Evolutionary conservation across 805 yeast species (phyloP).

Genomic region (Candida dajiaensis): DNA sequence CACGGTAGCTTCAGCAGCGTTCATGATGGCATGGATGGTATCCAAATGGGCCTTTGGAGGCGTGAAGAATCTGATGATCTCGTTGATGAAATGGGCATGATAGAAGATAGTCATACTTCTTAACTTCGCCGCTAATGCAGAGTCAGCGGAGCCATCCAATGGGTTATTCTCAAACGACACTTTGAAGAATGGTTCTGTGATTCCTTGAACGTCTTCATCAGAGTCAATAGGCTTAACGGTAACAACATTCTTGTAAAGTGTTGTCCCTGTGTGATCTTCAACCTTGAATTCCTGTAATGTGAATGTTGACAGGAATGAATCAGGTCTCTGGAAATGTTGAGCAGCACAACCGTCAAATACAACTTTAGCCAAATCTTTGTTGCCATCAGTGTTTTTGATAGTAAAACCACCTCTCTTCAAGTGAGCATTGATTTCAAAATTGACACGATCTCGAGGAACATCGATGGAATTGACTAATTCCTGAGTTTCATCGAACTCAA

Average conservation of each 20-base stretch:
- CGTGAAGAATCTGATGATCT: constrained; percentile 66
- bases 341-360: constrained; percentile 78
- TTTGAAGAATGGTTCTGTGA: constrained; percentile 66
- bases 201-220: constrained; percentile 26
- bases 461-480: constrained; percentile 47
- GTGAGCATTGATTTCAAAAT: constrained; percentile 59
- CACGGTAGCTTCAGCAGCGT: constrained; percentile 92
- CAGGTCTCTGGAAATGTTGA: constrained; percentile 69
- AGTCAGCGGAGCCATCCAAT: constrained; percentile 76
- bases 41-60: constrained; percentile 85
- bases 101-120: constrained; percentile 87
- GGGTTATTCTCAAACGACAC: constrained; percentile 84
- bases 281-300: constrained; percentile 76
- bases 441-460: constrained; percentile 67
- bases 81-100: constrained; percentile 78
- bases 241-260: constrained; percentile 82
- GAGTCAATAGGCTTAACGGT: constrained; percentile 64
- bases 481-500: constrained; percentile 76
- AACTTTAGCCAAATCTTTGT: constrained; percentile 60
- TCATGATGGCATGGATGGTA: constrained; percentile 84
- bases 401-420: constrained; percentile 75
- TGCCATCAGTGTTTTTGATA: constrained; percentile 33
- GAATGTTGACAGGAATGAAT: constrained; percentile 66
- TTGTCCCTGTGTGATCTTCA: constrained; percentile 76
- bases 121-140: constrained; percentile 64